These are phyloP conservation scores for Zygotorulaspora chibaensis DNA, from an alignment of 805 yeast species.

Conservation along the genomic window DNA sequence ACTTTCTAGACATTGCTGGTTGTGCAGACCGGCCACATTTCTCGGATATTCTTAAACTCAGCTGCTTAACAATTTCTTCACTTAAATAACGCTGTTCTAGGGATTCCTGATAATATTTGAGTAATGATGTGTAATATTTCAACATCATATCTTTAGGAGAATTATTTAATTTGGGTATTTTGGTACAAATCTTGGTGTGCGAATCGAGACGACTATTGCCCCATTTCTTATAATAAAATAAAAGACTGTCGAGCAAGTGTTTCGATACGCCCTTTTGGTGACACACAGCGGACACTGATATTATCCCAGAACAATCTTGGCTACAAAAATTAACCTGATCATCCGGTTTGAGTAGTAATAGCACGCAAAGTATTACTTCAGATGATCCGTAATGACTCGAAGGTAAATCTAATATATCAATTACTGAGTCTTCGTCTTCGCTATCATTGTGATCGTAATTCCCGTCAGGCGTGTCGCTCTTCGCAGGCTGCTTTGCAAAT, in stretches of 20 bases:
- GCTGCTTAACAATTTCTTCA: conserved; percentile 46
- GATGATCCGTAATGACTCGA: conserved; percentile 43
- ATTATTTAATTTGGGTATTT: conserved; percentile 37
- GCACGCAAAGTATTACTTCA: conserved; percentile 40
- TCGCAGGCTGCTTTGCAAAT: background rate
- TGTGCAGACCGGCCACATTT: conserved; percentile 81
- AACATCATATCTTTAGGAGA: conserved; percentile 47
- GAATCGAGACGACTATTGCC: conserved; percentile 27
- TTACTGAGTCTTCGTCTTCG: conserved; percentile 31
- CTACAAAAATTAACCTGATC: conserved; percentile 48
- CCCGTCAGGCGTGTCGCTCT: background rate
- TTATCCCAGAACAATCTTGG: background rate
- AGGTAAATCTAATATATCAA: conserved; percentile 62
- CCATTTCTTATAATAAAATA: conserved; percentile 46
- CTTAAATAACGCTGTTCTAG: conserved; percentile 36
- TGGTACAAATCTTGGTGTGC: conserved; percentile 30
- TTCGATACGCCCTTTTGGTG: conserved; percentile 34
- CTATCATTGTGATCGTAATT: conserved; percentile 3
- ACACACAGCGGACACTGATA: conserved; percentile 24
- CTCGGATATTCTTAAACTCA: conserved; percentile 68
- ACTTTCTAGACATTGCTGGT: conserved; percentile 62
- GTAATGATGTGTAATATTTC: conserved; percentile 39
- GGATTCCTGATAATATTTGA: conserved; percentile 28
- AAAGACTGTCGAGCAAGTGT: conserved; percentile 26
- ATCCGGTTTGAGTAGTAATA: conserved; percentile 47